Evolutionary conservation across 495 filamentous ascomycete genomes (phyloP), one percentile per base, ranked within the genome.

Genomic region (Aspergillus funiculosus): DNA sequence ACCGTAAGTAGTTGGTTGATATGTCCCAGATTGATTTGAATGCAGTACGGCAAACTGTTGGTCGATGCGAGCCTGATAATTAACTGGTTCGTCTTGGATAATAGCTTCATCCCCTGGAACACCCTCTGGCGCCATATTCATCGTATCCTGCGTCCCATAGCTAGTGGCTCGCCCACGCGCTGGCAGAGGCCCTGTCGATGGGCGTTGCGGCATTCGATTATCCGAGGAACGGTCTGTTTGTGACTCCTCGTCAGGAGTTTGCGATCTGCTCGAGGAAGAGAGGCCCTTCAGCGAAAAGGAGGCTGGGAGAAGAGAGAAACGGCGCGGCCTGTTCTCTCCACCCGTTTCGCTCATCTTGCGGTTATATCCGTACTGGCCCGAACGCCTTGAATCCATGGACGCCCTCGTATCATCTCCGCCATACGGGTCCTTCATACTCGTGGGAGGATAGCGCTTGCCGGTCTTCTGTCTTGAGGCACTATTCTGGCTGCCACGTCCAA

Each of bases 271-370:
- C 6, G 67, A 63, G 9, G 60, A 66, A 1, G 69, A 68, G 25
- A 79, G 72, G 11, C 63, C 73, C 17, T 72, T 77, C 44, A 81
- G 66, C 0, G 86, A 90, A 61, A 92, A 86, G 4, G 78, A 83
- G 5, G 74, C 60, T 0, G 88, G 88, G 10, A 97, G 71, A 34
- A 98, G 77, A 2, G 87, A 94, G 63, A 82, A 83, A 51, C 81
- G 72, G 49, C 82, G 79, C 22, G 83, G 80, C 40, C 87, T 81
- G 71, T 86, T 83, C 56, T 79, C 74, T 22, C 72, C 67, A 71
- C 89, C 87, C 62, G 85, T 79, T 66, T 95, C 88, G 53, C 86
- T 78, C 39, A 91, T 85, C 72, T 89, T 92, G 61, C 86, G 80
- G 39, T 73, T 81, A 39, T 86, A 80, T 5, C 79, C 80, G 49